Base-by-base conservation (phyloP, 2,329 filamentous ascomycete genomes). In the Colletotrichum caudatum region DNA sequence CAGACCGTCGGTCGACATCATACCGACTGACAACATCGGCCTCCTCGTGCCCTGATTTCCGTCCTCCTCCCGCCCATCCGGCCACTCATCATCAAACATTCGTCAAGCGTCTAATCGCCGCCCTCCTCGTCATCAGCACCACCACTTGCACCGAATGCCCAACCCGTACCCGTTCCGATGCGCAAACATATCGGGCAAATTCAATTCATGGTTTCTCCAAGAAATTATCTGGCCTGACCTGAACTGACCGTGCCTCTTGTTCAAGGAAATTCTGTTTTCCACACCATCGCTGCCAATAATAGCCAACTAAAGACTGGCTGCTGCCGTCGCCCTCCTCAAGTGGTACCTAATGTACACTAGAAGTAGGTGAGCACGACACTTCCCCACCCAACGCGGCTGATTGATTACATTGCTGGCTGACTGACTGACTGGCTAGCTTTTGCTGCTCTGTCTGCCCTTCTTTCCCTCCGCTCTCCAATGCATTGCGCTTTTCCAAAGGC, bases 1-100 rank as follows among this genome's bases (percentile, higher is more conserved):
- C 41, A 6, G 44, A 59, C 14, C 60, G 59, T 44, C 29, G 53
- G 59, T 41, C 65, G 44, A 72, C 69, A 72, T 72, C 69, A 72
- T 72, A 64, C 69, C 69, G 69, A 72, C 65, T 66, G 69, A 72
- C 65, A 72, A 69, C 65, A 39, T 46, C 20, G 44, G 29, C 12
- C 48, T 37, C 23, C 48, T 37, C 23, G 60, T 69, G 64, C 53
- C 69, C 37, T 71, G 58, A 33, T 69, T 69, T 59, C 65, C 50
- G 48, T 33, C 26, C 26, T 37, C 29, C 14, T 20, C 11, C 11
- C 11, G 7, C 50, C n/a, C 44, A 33, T 50, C 26, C 35, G 33
- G 23, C 14, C 59, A 62, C 46, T 20, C 16, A 18, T 62, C 29
- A 14, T 20, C 39, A 37, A 12, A 26, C 41, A 44, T n/a, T 37